phyloP scores from a whole-genome alignment of 495 filamentous ascomycete genomes.

The Viridothelium virens region DNA sequence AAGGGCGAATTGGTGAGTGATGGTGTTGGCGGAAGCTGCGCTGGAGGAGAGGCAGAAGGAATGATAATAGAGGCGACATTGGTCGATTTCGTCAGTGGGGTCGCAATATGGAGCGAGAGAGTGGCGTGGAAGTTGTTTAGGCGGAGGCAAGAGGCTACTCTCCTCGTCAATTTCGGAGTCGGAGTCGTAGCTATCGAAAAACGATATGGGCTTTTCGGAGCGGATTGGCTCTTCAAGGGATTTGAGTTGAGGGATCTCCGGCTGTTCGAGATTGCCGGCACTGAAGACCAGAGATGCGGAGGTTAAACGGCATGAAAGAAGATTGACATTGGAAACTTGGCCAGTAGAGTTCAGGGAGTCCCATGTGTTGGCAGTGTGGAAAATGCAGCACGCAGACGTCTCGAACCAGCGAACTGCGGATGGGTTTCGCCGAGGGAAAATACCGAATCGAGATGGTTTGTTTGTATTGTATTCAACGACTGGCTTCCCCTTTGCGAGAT shows the following conservation, averaged over 20 bases:
- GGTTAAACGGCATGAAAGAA: slow-evolving; percentile 56
- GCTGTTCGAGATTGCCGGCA: slow-evolving; percentile 48
- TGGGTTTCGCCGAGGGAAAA: slow-evolving; percentile 54
- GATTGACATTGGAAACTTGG: slow-evolving; percentile 41
- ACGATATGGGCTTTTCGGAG: slow-evolving; percentile 25
- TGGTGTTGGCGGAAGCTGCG: slow-evolving; percentile 23
- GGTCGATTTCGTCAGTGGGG: slow-evolving; percentile 41
- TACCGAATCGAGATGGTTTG: slow-evolving; percentile 50
- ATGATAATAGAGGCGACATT: slow-evolving; percentile 62
- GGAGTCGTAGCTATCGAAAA: slow-evolving; percentile 33
- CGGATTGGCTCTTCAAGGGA: slow-evolving; percentile 23
- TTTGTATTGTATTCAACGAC: slow-evolving; percentile 48
- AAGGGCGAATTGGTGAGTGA: slow-evolving; percentile 54
- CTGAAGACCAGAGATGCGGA: slow-evolving; percentile 52
- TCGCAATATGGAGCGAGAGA: not conserved
- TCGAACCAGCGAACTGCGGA: slow-evolving; percentile 53
- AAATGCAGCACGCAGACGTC: slow-evolving; percentile 55
- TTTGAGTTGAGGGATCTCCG: slow-evolving; percentile 25
- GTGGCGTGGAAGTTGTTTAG: not conserved
- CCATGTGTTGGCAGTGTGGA: slow-evolving; percentile 63
- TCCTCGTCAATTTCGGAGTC: slow-evolving; percentile 23
- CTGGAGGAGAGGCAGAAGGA: slow-evolving; percentile 40
- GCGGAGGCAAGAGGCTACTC: slow-evolving; percentile 17
- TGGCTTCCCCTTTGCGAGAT: slow-evolving; percentile 45
- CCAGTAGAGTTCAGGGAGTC: slow-evolving; percentile 31